These are phyloP conservation scores for Syzygium grande DNA, from an alignment of 345 rosid species.

Conservation along the genomic window DNA sequence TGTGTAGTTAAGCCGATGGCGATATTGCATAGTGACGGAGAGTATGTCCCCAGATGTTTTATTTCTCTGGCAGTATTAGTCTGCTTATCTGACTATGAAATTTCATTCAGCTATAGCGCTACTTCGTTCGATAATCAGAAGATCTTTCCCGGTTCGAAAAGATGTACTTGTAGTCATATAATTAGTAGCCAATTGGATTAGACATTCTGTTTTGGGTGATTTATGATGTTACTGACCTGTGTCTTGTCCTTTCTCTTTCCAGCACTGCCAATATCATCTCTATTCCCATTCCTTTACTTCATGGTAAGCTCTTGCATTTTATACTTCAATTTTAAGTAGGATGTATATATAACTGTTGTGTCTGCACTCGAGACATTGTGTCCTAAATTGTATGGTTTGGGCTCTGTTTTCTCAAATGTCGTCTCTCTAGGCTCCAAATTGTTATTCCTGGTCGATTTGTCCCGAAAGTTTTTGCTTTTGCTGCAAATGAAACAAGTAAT, in stretches of 20 bases:
- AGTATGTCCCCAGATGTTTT: background rate
- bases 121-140: background rate
- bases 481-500: background rate
- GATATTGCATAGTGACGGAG: background rate
- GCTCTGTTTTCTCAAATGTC: background rate
- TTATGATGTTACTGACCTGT: background rate
- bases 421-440: background rate
- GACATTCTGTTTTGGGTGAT: background rate
- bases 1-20: background rate
- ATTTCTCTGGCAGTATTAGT: background rate
- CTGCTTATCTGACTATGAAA: background rate
- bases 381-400: background rate
- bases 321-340: background rate
- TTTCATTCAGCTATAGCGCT: background rate
- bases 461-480: background rate
- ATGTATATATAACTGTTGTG: background rate
- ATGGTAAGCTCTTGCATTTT: conserved; percentile 46
- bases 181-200: background rate
- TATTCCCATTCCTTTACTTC: conserved; percentile 84
- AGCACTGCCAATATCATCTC: conserved; percentile 91
- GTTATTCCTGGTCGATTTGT: background rate
- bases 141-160: background rate
- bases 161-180: background rate
- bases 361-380: background rate
- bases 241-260: conserved; percentile 16